Evolutionary conservation across 1,139 yeast genomes (phyloP).

Genomic region (Yamadazyma epiphylla): DNA sequence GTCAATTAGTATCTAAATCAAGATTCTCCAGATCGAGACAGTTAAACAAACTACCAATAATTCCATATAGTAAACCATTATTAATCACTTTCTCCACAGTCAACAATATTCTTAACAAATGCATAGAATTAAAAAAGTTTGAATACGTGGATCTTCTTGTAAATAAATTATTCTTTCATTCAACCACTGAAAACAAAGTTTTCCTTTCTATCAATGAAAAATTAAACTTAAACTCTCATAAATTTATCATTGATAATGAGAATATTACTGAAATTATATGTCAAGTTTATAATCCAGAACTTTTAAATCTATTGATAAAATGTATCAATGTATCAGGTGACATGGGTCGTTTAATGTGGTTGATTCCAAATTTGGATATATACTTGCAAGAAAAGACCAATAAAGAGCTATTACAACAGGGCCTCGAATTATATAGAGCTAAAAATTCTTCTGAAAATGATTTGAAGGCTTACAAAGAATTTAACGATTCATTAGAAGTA

Average conservation of each 20-base stretch:
- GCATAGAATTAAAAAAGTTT: conserved; percentile 24
- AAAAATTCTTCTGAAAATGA: neutral
- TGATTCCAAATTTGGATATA: conserved; percentile 34
- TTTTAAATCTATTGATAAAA: conserved; percentile 22
- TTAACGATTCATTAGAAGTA: conserved; percentile 2
- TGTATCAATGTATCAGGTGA: conserved; percentile 28
- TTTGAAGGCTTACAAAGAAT: neutral
- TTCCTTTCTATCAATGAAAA: conserved; percentile 10
- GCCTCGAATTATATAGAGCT: too few relatives aligned
- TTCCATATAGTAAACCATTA: conserved; percentile 15
- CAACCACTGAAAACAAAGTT: conserved; percentile 14
- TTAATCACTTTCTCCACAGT: conserved; percentile 16
- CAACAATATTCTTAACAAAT: conserved; percentile 26
- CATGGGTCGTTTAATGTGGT: conserved; percentile 37
- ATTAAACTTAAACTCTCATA: conserved; percentile 4
- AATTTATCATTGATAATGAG: conserved; percentile 9
- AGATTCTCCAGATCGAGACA: conserved; percentile 17
- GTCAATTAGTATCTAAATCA: conserved; percentile 26
- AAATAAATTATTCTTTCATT: conserved; percentile 31
- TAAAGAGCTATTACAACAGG: too few relatives aligned
- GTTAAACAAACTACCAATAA: conserved; percentile 7
- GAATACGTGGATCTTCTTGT: conserved; percentile 32
- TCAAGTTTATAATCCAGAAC: conserved; percentile 21
- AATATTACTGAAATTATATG: conserved; percentile 4
- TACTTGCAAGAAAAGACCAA: conserved; percentile 15